Base-by-base conservation (phyloP, 176 grass and related monocot genomes). In the Eleusine indica region DNA sequence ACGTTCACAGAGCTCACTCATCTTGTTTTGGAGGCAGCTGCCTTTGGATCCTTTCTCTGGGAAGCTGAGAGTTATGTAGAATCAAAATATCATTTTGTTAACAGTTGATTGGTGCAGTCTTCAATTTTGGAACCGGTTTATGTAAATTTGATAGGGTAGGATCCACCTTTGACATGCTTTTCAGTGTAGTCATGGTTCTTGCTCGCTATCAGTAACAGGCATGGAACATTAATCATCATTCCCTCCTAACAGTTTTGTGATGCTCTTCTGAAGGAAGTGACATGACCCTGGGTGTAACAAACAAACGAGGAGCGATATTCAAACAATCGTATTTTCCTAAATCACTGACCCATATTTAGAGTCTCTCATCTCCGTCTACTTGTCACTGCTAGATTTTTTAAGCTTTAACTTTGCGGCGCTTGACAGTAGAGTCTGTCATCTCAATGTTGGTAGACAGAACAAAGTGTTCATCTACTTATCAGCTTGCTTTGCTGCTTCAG, bases 11-110 rank as follows among this genome's bases (percentile, higher is more conserved):
- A 94, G 72, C 76, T 99, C 58, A 96, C 89, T 3, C 91, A 92
- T 68, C 76, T 99, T 28, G 89, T 99, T 49, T 84, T 99, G 77
- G 96, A 96, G 62, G 91, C 96, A 43, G 89, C 88, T 51, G 89
- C 91, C 64, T 94, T 99, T 67, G 96, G 96, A 28, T 90, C 96
- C 71, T 96, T 99, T 73, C 76, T 96, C 43, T 99, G 96, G 96
- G 96, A 92, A 82, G 91, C 93, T 32, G 96, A 99, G 91, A 81
- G 83, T 21, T 93, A 99, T 67, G 93, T 99, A 54, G 96, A 99
- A 84, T 96, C 93, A 0, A 95, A 94, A 76, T 99, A 92, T 78
- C 96, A 94, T 84, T 96, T 94, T 89, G 71, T 99, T 81, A 91
- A 94, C 7, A 94, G 84, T 80, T 95, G 82, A 93, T 57, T 74